These are phyloP conservation scores for Diaporthe citri DNA, from an alignment of 2,329 filamentous ascomycete species.

Conservation along the genomic window DNA sequence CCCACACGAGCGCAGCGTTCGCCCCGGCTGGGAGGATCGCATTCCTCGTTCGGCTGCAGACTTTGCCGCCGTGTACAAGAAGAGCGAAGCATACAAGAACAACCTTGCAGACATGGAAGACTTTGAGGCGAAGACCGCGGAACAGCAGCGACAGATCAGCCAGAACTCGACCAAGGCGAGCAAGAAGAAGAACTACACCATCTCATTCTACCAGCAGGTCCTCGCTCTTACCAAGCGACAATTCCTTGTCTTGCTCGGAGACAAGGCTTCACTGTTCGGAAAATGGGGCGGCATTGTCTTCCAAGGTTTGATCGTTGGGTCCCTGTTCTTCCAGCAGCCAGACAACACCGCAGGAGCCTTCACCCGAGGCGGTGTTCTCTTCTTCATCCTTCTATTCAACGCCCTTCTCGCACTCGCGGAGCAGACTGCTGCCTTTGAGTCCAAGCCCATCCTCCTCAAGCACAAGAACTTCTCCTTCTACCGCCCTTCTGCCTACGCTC, in stretches of 20 bases:
- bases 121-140: slow-evolving; percentile 62
- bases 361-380: slow-evolving; percentile 72
- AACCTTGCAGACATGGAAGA: slow-evolving; percentile 62
- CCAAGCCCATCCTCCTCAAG: slow-evolving; percentile 70
- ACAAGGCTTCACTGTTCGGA: slow-evolving; percentile 49
- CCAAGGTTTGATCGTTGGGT: slow-evolving; percentile 74
- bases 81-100: slow-evolving; percentile 58
- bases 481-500: slow-evolving; percentile 70
- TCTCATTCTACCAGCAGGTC: slow-evolving; percentile 63
- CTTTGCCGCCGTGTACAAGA: slow-evolving; percentile 66
- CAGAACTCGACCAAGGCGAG: slow-evolving; percentile 52
- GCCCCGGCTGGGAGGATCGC: slow-evolving; percentile 66
- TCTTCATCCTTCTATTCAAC: slow-evolving; percentile 74
- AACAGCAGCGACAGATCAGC: slow-evolving; percentile 54
- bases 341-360: slow-evolving; percentile 71
- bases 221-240: slow-evolving; percentile 57
- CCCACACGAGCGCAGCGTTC: slow-evolving; percentile 66
- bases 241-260: slow-evolving; percentile 51
- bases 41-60: slow-evolving; percentile 73
- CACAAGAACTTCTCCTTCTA: slow-evolving; percentile 70
- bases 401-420: slow-evolving; percentile 74
- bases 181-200: slow-evolving; percentile 64
- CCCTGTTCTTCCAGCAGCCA: slow-evolving; percentile 75
- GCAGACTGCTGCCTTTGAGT: slow-evolving; percentile 72
- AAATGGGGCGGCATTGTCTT: slow-evolving; percentile 59